phyloP scores from a whole-genome alignment of 176 grass and related monocot species.

The Avena insularis region DNA sequence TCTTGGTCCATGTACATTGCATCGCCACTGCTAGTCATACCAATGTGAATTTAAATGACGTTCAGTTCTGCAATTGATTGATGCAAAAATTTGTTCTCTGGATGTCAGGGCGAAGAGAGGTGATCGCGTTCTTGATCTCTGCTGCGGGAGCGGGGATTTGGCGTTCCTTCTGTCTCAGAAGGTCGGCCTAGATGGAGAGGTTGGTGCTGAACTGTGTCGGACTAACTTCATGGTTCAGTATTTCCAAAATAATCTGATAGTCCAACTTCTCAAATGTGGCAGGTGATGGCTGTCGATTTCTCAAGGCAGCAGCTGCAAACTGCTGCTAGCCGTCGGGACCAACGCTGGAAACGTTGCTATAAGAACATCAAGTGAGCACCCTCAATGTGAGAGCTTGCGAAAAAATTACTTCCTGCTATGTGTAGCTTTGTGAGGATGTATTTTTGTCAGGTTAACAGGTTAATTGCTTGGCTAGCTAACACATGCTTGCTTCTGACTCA shows the following conservation, averaged over 20 bases:
- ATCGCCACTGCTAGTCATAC: neutral
- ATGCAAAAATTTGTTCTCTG: neutral
- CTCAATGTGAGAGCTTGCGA: conserved; percentile 47
- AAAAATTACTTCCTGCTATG: neutral
- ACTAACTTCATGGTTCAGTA: conserved; percentile 1
- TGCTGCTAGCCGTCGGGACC: conserved; percentile 66
- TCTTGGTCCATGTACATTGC: conserved; percentile 83
- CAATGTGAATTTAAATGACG: neutral
- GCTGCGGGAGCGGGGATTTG: conserved; percentile 93
- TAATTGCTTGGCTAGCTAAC: neutral
- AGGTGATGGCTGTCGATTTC: conserved; percentile 91
- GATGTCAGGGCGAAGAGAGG: conserved; percentile 68
- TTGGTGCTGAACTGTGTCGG: conserved; percentile 39
- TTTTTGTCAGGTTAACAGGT: neutral
- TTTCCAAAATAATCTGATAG: neutral
- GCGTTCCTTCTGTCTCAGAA: conserved; percentile 80
- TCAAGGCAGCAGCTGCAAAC: conserved; percentile 61
- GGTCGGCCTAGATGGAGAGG: conserved; percentile 86
- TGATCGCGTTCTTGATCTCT: conserved; percentile 89
- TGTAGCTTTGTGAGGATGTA: neutral
- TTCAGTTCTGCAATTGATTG: neutral
- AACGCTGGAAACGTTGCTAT: conserved; percentile 87
- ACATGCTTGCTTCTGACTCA: neutral
- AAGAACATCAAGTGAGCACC: conserved; percentile 88
- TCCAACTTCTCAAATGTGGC: neutral